These are phyloP conservation scores for Linum tenue DNA, from an alignment of 345 rosid species.

Conservation along the genomic window DNA sequence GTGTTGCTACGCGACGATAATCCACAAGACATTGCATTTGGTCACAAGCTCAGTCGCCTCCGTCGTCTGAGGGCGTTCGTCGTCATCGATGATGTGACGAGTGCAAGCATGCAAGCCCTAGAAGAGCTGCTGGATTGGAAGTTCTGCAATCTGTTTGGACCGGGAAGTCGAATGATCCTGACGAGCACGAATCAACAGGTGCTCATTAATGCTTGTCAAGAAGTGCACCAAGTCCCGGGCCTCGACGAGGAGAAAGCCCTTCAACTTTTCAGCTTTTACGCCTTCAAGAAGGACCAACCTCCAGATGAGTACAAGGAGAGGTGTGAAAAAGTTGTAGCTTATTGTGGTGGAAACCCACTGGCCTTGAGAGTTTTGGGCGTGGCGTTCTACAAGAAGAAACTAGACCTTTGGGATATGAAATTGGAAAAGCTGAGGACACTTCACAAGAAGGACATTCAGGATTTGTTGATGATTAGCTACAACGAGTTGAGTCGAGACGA, in stretches of 20 bases:
- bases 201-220: not conserved
- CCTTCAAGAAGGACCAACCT: slow-evolving; percentile 1
- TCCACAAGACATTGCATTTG: not conserved
- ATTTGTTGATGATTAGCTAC: not conserved
- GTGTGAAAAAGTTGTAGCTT: not conserved
- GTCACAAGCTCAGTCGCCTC: not conserved
- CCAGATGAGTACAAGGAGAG: not conserved
- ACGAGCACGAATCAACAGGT: slow-evolving; percentile 1
- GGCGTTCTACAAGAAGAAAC: not conserved
- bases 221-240: not conserved
- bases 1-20: not conserved
- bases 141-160: not conserved
- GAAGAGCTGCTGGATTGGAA: not conserved
- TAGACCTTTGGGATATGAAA: not conserved
- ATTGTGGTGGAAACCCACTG: slow-evolving; percentile 2
- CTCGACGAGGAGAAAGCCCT: not conserved
- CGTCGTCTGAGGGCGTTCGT: not conserved
- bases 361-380: slow-evolving; percentile 6
- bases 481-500: slow-evolving; percentile 1
- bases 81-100: slow-evolving; percentile 7
- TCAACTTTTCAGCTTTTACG: slow-evolving; percentile 3
- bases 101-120: too few species aligned
- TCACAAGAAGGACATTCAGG: not conserved
- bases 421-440: not conserved
- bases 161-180: slow-evolving; percentile 7